Conservation (phyloP, 441 rosid genomes). For the Jatropha podagrica region DNA sequence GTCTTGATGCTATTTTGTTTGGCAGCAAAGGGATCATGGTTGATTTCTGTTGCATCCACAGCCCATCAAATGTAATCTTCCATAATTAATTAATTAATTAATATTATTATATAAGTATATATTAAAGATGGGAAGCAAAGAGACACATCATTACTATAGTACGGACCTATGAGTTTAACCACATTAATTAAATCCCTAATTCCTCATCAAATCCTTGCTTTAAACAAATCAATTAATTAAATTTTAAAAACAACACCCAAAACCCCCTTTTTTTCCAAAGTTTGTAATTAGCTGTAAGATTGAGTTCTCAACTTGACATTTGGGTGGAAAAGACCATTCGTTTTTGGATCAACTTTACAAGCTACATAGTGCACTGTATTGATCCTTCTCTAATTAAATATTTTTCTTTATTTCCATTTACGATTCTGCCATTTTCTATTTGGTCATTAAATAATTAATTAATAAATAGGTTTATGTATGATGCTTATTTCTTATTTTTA, state of each 20-base stretch:
- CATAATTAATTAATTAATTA: not conserved
- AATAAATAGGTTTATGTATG: not conserved
- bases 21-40: conserved; percentile 20
- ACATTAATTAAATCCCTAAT: conserved; percentile 20
- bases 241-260: not conserved
- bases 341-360: conserved; percentile 3
- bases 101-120: not conserved
- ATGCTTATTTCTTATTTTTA: not conserved
- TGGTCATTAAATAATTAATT: not conserved
- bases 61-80: conserved; percentile 14
- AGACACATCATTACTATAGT: conserved; percentile 32
- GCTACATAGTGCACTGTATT: not conserved
- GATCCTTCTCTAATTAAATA: not conserved
- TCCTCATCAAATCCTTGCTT: conserved; percentile 13
- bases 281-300: conserved; percentile 15
- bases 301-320: conserved; percentile 39
- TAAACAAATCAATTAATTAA: not conserved
- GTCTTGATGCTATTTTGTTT: conserved; percentile 11
- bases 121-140: conserved; percentile 20
- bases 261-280: conserved; percentile 10
- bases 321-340: conserved; percentile 20
- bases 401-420: conserved; percentile 9
- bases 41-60: conserved; percentile 20
- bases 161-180: conserved; percentile 25
- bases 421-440: conserved; percentile 10